These are phyloP conservation scores for Agrocybe pediades DNA, from an alignment of 768 basidiomycete genomes.

Conservation along the genomic window DNA sequence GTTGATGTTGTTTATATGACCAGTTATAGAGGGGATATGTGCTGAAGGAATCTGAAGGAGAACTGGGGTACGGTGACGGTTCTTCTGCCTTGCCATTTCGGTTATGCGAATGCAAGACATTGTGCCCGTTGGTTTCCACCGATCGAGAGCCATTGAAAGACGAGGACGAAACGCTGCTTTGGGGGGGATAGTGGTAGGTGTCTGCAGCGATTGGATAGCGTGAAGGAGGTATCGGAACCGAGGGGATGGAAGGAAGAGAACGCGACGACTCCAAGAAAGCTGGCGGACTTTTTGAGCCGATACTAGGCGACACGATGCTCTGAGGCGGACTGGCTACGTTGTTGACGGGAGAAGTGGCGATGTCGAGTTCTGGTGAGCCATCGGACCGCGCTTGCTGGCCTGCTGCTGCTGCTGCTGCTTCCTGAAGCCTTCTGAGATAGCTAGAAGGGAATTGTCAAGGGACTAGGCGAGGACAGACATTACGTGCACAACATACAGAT, in stretches of 20 bases:
- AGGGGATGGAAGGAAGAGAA: conserved; percentile 38
- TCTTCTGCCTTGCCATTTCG: conserved; percentile 48
- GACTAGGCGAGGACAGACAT: neutral
- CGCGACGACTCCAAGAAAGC: conserved; percentile 56
- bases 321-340: conserved; percentile 51
- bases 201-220: conserved; percentile 74
- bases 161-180: conserved; percentile 35
- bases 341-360: conserved; percentile 47
- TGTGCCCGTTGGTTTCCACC: conserved; percentile 38
- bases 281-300: conserved; percentile 44
- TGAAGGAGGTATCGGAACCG: conserved; percentile 59
- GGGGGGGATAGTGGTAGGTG: conserved; percentile 57
- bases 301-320: conserved; percentile 45
- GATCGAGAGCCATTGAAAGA: conserved; percentile 41
- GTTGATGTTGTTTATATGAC: conserved; percentile 69
- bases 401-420: conserved; percentile 67
- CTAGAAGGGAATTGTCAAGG: conserved; percentile 35
- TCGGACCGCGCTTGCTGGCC: conserved; percentile 38
- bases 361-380: conserved; percentile 36
- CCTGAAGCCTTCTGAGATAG: conserved; percentile 79
- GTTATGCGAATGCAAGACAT: conserved; percentile 28
- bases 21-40: conserved; percentile 70
- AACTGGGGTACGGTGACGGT: conserved; percentile 30
- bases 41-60: conserved; percentile 56
- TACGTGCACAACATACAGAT: conserved; percentile 56